Conservation (phyloP, 305 asterid species). For the Fraxinus baroniana region DNA sequence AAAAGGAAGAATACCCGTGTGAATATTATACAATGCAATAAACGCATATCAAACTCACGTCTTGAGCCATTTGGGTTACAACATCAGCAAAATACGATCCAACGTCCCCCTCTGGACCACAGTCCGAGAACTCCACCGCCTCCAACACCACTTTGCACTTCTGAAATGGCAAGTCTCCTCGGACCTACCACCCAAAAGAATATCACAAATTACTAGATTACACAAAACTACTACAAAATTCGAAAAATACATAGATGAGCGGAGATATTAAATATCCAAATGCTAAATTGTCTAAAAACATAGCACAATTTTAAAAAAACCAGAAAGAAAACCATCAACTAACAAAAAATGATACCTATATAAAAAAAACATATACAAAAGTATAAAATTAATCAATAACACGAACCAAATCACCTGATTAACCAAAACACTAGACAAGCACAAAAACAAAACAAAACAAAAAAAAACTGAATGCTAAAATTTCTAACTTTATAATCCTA, state of each 20-base stretch:
- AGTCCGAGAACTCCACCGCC: constrained; percentile 72
- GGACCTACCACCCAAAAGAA: constrained; percentile 50
- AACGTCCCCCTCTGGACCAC: constrained; percentile 63
- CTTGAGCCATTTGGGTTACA: constrained; percentile 92
- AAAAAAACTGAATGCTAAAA: background rate
- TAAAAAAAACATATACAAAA: background rate
- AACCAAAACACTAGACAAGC: background rate
- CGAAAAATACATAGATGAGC: background rate
- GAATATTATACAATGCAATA: background rate
- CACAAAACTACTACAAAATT: constrained; percentile 15
- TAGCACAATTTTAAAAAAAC: too few species aligned
- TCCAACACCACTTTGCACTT: constrained; percentile 83
- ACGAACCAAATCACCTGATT: background rate
- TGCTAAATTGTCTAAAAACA: background rate
- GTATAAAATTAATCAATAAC: constrained; percentile 37
- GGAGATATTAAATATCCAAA: background rate
- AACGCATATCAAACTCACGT: constrained; percentile 50
- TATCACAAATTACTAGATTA: constrained; percentile 11
- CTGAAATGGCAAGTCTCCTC: constrained; percentile 88
- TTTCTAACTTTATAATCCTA: background rate
- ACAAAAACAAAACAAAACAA: background rate
- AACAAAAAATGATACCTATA: background rate
- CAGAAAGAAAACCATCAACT: background rate
- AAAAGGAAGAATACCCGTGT: background rate
- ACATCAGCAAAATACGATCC: constrained; percentile 94